Base-by-base conservation (phyloP, 257 asterid species). In the Verbascum thapsus region DNA sequence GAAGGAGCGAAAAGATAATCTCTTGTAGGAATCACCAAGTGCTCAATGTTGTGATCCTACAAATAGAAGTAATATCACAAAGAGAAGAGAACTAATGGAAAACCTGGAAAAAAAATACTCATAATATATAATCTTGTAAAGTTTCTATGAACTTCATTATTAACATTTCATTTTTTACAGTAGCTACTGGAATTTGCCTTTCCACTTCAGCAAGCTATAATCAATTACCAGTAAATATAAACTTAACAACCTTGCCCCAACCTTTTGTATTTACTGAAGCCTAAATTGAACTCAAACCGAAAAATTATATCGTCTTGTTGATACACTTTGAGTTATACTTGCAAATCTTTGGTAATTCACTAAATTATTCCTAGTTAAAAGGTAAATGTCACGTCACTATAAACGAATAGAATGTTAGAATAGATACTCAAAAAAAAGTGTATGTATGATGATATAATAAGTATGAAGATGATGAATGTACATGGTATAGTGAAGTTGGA, bases 1-100 rank as follows among this genome's bases (percentile, higher is more conserved):
- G 85, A 78, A 19, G 98, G 98, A 74, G 98, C 98, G 78, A 92
- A 92, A 48, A 92, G 95, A 77, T 92, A 88, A 72, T 92, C 98
- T 78, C 97, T 78, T 17, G 98, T 92, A 15, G 98, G 97, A 71
- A 92, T 88, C 73, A 92, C 82, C 83, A 92, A 76, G 81, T 92
- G 98, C 73, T 83, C 82, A 16, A 92, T 87, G 66, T 42, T 50
- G 49, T 83, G 77, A 72, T 81, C 90, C 97, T 92, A 41, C 69
- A 78, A 58, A 58, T 37, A 63, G 23, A 53, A 73, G n/a, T 16
- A 34, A 61, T 32, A 51, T 74, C 23, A 32, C 47, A 12, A 55
- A 9, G 41, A 53, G 63, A 57, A 43, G 5, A 4, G 60, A 41
- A 49, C 47, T 35, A 52, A 49, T 56, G 48, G 59, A 49, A 10